These are phyloP conservation scores for Pseudogymnoascus sp. DNA, from an alignment of 2,329 filamentous ascomycete species.

Conservation along the genomic window DNA sequence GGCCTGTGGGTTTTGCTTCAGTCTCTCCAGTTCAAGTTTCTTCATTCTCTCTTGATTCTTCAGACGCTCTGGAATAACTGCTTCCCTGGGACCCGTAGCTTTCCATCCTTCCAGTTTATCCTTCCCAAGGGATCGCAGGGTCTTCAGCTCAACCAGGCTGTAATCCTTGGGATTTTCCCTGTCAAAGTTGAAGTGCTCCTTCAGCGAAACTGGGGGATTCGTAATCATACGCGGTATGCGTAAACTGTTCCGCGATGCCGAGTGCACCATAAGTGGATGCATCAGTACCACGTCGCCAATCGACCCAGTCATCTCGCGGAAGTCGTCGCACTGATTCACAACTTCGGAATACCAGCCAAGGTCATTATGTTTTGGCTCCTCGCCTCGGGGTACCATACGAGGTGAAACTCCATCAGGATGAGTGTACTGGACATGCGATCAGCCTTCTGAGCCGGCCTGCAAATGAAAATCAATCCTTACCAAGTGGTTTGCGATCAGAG, in stretches of 20 bases:
- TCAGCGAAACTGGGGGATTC: constrained; percentile 47
- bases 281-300: constrained; percentile 49
- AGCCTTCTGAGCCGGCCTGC: background rate
- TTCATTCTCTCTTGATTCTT: constrained; percentile 40
- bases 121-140: constrained; percentile 40
- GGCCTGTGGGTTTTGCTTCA: constrained; percentile 9
- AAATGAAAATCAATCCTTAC: constrained; percentile 22
- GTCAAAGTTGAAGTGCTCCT: constrained; percentile 45
- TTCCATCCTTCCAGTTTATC: constrained; percentile 43
- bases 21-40: constrained; percentile 37
- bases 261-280: constrained; percentile 51
- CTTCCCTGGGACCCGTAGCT: constrained; percentile 39
- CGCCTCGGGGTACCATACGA: constrained; percentile 53
- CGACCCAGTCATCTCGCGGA: constrained; percentile 45
- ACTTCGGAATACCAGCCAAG: constrained; percentile 14
- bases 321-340: constrained; percentile 39
- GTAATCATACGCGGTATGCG: constrained; percentile 47
- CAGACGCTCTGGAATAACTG: constrained; percentile 41
- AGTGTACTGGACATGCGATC: constrained; percentile 33
- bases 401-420: constrained; percentile 61
- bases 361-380: constrained; percentile 37
- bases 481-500: constrained; percentile 50
- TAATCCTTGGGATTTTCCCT: constrained; percentile 39
- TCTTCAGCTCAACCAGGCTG: constrained; percentile 48
- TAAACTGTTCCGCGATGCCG: constrained; percentile 43